phyloP scores from a whole-genome alignment of 352 stramenopile species.

The Blastocystis sp. region DNA sequence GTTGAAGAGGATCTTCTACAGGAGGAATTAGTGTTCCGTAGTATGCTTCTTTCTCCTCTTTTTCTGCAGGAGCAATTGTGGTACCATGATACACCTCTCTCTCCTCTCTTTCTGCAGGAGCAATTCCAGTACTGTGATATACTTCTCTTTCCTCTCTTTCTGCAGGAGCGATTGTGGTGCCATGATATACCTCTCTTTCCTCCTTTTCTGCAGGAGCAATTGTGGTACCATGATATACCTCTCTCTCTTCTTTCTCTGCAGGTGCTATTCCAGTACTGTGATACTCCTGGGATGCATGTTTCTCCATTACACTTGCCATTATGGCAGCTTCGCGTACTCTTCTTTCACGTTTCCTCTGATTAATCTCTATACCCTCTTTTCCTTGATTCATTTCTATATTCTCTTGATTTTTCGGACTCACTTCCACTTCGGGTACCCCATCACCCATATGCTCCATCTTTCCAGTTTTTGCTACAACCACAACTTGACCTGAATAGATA shows the following conservation, averaged over 20 bases:
- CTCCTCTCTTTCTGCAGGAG: background rate
- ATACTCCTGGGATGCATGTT: background rate
- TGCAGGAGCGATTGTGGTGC: background rate
- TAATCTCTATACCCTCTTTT: background rate
- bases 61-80: background rate
- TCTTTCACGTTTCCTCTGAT: background rate
- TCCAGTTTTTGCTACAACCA: background rate
- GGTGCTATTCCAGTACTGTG: background rate
- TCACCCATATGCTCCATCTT: background rate
- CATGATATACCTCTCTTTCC: background rate
- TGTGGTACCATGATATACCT: background rate
- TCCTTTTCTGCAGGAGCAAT: background rate
- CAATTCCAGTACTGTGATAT: constrained; percentile 13
- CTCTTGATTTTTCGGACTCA: background rate
- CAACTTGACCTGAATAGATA: background rate
- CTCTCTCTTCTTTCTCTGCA: background rate
- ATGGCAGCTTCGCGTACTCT: background rate
- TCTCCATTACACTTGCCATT: background rate
- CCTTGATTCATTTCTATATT: background rate
- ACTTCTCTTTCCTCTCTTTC: background rate
- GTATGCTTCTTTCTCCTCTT: background rate
- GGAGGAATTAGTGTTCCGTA: background rate
- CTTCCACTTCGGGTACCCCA: background rate
- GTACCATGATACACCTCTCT: background rate
- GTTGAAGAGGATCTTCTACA: background rate